A percentile compares a stretch with the other conserved stretches of the same genome.
Evolutionary conservation across 371 early-diverging fungal species (phyloP).

Genomic region (Funneliformis caledonium): DNA sequence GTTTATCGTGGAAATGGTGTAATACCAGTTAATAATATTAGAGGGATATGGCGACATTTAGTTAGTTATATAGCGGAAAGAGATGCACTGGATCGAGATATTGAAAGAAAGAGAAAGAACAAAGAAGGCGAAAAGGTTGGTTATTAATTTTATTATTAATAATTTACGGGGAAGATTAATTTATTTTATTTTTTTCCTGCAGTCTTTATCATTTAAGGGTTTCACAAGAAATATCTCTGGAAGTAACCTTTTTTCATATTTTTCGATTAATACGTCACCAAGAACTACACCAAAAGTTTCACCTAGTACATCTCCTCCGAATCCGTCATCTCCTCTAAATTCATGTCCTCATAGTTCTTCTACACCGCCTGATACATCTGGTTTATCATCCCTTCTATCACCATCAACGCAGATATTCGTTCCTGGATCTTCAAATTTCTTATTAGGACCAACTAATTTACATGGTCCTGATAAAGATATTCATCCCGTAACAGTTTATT

Average conservation of each 20-base stretch:
- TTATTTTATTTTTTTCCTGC: conserved; percentile 38
- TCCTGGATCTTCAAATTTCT: conserved; percentile 39
- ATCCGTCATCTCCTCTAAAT: conserved; percentile 4
- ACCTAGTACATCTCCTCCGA: conserved; percentile 5
- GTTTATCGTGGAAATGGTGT: conserved; percentile 46
- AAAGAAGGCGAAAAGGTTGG: conserved; percentile 39
- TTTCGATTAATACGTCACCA: background rate
- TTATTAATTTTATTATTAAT: background rate
- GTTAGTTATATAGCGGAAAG: conserved; percentile 34
- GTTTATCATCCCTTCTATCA: background rate
- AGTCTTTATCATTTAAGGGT: conserved; percentile 45
- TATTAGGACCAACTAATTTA: conserved; percentile 45
- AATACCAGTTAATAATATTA: conserved; percentile 38
- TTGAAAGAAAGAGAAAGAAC: conserved; percentile 43
- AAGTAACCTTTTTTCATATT: conserved; percentile 26
- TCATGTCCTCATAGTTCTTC: background rate
- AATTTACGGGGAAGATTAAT: conserved; percentile 38
- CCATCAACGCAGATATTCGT: background rate
- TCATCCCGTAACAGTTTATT: conserved; percentile 41
- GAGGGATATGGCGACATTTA: conserved; percentile 38
- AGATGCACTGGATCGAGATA: conserved; percentile 10
- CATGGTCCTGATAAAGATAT: conserved; percentile 33
- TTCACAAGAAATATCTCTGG: conserved; percentile 22
- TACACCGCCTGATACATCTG: background rate
- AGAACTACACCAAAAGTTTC: conserved; percentile 1